phyloP scores from a whole-genome alignment of 768 basidiomycete genomes.

The Termitomyces sp. region DNA sequence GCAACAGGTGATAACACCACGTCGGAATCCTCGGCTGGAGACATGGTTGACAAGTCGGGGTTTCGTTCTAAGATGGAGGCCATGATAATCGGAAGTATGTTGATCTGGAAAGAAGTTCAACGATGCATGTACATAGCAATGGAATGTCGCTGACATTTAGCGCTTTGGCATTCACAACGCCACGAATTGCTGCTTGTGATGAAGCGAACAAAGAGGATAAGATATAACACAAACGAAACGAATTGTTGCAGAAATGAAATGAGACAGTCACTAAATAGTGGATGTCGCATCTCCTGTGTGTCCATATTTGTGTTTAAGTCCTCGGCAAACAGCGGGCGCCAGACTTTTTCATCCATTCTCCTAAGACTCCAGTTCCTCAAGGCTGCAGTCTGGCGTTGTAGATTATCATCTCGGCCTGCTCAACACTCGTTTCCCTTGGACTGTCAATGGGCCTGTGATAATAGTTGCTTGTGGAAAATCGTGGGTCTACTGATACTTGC shows the following conservation, averaged over 20 bases:
- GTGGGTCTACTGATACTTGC: not conserved
- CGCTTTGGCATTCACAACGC: not conserved
- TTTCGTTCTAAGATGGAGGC: constrained; percentile 23
- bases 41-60: constrained; percentile 36
- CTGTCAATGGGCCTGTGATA: not conserved
- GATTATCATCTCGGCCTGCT: no score
- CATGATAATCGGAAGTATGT: constrained; percentile 22
- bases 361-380: no score
- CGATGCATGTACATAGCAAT: not conserved
- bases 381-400: no score
- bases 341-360: not conserved
- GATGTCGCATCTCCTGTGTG: constrained; percentile 10
- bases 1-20: constrained; percentile 36
- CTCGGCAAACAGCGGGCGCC: constrained; percentile 6
- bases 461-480: not conserved
- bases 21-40: constrained; percentile 64
- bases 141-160: constrained; percentile 10
- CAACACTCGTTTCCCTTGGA: not conserved
- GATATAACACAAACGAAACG: not conserved
- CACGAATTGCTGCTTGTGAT: not conserved
- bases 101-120: constrained; percentile 11
- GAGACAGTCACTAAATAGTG: not conserved
- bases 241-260: not conserved
- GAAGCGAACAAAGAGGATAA: not conserved
- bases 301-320: constrained; percentile 6